Base-by-base conservation (phyloP, 192 early-diverging fungal genomes). In the Coemansia sp. region DNA sequence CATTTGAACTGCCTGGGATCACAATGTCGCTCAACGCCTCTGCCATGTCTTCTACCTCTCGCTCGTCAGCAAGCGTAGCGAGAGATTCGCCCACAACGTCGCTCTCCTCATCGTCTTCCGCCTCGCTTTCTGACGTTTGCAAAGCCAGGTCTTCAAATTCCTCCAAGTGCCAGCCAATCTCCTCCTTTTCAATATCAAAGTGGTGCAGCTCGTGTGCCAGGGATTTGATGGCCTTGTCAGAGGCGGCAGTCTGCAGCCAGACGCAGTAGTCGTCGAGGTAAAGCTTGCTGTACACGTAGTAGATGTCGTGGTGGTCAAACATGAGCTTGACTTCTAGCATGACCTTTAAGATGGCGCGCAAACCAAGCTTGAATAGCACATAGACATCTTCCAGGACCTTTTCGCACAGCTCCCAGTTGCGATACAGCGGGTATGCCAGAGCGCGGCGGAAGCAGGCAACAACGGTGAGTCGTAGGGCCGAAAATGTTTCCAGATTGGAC, bases 251-350 rank as follows among this genome's bases (percentile, higher is more conserved):
- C 60, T 95, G 94, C 39, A 95, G 81, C 97, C 97, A 99, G 18
- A 92, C 83, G 73, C 95, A 98, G 72, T 99, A 99, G 70, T 99
- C 95, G 67, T 94, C 94, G 15, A 99, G 35, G 70, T 80, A 96
- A 17, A 97, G 73, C 74, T 92, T 88, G 67, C 90, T 86, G 56
- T 97, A 90, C 6, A 96, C 70, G 66, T 94, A 95, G 67, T 90
- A 92, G 0, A 85, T 66, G 59, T 99, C 95, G 56, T 99, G 90
- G 63, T 85, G 82, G 52, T 93, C 89, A 70, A 98, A 82, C 27
- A 95, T 58, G 5, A 83, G 70, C 70, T 93, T 92, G 66, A 93
- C 68, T 10, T 87, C 86, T 53, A 99, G 69, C 27, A 99, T 64
- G 0, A 70, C 84, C 63, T 94, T 90, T 7, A 99, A 58, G 5